Conservation (phyloP, 306 rosid genomes). For the Vigna unguiculata region DNA sequence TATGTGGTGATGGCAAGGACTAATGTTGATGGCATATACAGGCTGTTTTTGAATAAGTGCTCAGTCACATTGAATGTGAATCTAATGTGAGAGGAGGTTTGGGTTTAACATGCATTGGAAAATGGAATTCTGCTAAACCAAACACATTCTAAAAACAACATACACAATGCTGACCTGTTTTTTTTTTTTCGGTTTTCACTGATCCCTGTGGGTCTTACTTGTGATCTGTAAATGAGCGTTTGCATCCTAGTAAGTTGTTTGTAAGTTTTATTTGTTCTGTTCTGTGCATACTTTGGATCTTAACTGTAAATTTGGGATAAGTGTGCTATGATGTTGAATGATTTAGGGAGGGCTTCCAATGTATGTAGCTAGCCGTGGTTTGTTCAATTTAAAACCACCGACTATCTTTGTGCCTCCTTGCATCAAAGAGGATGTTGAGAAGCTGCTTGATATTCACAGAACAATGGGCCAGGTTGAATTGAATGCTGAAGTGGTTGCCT, state of each 20-base stretch:
- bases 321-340: constrained; percentile 31
- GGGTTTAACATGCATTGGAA: background rate
- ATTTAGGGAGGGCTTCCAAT: constrained; percentile 94
- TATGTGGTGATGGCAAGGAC: constrained; percentile 20
- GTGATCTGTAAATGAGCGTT: background rate
- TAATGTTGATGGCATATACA: background rate
- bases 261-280: constrained; percentile 14
- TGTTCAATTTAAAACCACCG: constrained; percentile 87
- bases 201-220: background rate
- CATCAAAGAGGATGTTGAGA: constrained; percentile 87
- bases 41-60: background rate
- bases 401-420: constrained; percentile 93
- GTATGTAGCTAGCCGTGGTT: constrained; percentile 92
- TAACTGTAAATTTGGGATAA: constrained; percentile 21
- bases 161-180: background rate
- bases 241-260: constrained; percentile 11
- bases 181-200: background rate
- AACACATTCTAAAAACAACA: background rate
- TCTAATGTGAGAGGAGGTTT: background rate
- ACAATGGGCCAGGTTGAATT: constrained; percentile 86
- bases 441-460: constrained; percentile 83
- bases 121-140: background rate
- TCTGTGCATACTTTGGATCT: constrained; percentile 9
- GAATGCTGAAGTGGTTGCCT: constrained; percentile 78
- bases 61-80: background rate